Conservation (phyloP, 345 rosid genomes). For the Salix purpurea region DNA sequence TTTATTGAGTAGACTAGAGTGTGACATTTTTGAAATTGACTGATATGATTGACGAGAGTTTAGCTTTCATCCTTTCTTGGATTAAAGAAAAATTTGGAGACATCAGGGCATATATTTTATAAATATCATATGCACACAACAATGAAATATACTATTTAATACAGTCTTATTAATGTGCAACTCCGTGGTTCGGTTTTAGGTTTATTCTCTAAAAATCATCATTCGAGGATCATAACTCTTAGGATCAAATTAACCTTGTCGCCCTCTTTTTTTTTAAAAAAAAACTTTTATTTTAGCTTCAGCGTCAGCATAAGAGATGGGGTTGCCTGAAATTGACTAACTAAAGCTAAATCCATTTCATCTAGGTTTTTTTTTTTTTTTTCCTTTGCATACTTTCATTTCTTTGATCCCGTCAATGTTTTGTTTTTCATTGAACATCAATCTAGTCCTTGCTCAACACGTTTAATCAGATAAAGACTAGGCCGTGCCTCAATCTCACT, state of each 20-base stretch:
- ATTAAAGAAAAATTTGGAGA: not conserved
- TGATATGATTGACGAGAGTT: not conserved
- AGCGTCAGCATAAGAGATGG: no score
- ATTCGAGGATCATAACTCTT: no score
- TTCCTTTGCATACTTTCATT: not conserved
- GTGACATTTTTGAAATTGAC: not conserved
- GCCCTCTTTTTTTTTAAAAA: no score
- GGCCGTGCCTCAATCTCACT: not conserved
- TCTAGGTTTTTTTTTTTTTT: no score
- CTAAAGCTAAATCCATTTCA: not conserved
- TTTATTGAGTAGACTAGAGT: not conserved
- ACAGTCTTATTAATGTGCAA: no score
- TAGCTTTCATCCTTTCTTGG: not conserved
- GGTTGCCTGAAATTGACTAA: not conserved
- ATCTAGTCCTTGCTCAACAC: slow-evolving; percentile 8
- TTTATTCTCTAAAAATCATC: no score
- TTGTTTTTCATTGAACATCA: not conserved
- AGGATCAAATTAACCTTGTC: no score
- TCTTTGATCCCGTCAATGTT: not conserved
- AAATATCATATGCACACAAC: no score
- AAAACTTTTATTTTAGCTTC: no score
- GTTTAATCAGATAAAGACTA: not conserved
- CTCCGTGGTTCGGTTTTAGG: no score
- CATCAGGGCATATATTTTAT: no score
- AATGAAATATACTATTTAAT: no score